A percentile compares a stretch with the other conserved stretches of the same genome.
These are phyloP conservation scores for Phoma sp. DNA, from an alignment of 2,329 filamentous ascomycete species.

Conservation along the genomic window DNA sequence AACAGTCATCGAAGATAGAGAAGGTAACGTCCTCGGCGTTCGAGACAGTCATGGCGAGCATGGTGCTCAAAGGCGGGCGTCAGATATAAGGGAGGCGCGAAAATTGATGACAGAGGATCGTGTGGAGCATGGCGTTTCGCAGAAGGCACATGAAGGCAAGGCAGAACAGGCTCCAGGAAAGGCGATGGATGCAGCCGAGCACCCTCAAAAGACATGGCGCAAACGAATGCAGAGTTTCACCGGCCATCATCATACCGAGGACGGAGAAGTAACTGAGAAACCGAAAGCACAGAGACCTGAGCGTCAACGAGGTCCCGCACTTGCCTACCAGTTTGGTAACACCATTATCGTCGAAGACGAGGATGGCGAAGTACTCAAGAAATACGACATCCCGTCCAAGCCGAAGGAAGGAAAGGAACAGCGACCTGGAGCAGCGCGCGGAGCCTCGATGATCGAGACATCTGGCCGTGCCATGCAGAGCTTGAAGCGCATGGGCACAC, in stretches of 20 bases:
- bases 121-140: slow-evolving; percentile 52
- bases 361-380: slow-evolving; percentile 84
- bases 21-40: slow-evolving; percentile 83
- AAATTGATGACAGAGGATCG: slow-evolving; percentile 61
- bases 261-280: slow-evolving; percentile 45
- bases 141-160: slow-evolving; percentile 57
- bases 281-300: slow-evolving; percentile 42
- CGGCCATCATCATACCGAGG: slow-evolving; percentile 50
- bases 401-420: slow-evolving; percentile 42
- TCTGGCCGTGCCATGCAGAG: slow-evolving; percentile 52
- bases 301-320: slow-evolving; percentile 69
- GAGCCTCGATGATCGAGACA: slow-evolving; percentile 37
- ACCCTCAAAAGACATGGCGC: slow-evolving; percentile 50
- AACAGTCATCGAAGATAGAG: slow-evolving; percentile 81
- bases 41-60: slow-evolving; percentile 55
- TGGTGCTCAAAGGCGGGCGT: slow-evolving; percentile 66
- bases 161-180: slow-evolving; percentile 45
- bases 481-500: slow-evolving; percentile 60
- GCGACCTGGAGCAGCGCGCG: slow-evolving; percentile 39
- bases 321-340: slow-evolving; percentile 85
- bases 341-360: slow-evolving; percentile 90
- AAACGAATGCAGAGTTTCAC: slow-evolving; percentile 57
- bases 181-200: slow-evolving; percentile 43
- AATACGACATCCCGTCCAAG: slow-evolving; percentile 73
- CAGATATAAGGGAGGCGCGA: slow-evolving; percentile 62